Conservation (phyloP, 202 grass and related monocot species). For the Setaria viridis region DNA sequence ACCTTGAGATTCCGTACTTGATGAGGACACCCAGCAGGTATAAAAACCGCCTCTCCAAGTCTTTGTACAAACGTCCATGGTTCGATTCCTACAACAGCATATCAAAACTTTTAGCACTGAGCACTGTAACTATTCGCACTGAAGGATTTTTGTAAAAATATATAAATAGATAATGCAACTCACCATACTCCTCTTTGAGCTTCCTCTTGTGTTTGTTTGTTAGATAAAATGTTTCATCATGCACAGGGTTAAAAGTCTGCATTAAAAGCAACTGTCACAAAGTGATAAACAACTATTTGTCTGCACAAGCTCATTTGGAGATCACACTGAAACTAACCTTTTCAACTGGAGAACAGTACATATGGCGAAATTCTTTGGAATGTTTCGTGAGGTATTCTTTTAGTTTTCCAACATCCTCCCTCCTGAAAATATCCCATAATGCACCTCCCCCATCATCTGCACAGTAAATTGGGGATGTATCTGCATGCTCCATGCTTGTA, state of each 20-base stretch:
- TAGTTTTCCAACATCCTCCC: slow-evolving; percentile 72
- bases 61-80: slow-evolving; percentile 91
- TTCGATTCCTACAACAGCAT: slow-evolving; percentile 66
- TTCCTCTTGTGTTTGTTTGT: slow-evolving; percentile 75
- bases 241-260: slow-evolving; percentile 74
- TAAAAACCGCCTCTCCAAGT: slow-evolving; percentile 87
- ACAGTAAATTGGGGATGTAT: slow-evolving; percentile 30
- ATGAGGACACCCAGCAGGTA: slow-evolving; percentile 85
- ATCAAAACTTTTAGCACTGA: slow-evolving; percentile 22
- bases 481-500: slow-evolving; percentile 28
- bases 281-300: slow-evolving; percentile 10
- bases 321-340: slow-evolving; percentile 58
- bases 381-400: slow-evolving; percentile 68
- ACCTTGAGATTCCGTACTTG: slow-evolving; percentile 94
- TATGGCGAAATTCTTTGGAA: slow-evolving; percentile 81
- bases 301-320: background rate
- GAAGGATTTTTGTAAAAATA: slow-evolving; percentile 32
- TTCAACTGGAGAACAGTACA: slow-evolving; percentile 70
- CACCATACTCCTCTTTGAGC: slow-evolving; percentile 89
- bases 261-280: slow-evolving; percentile 39
- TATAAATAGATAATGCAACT: slow-evolving; percentile 43
- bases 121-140: slow-evolving; percentile 1
- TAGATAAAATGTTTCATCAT: slow-evolving; percentile 92
- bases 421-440: slow-evolving; percentile 97
- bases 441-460: slow-evolving; percentile 59